Evolutionary conservation across 495 filamentous ascomycete genomes (phyloP), one percentile per base, ranked within the genome.

Genomic region (Penicillium goetzii): DNA sequence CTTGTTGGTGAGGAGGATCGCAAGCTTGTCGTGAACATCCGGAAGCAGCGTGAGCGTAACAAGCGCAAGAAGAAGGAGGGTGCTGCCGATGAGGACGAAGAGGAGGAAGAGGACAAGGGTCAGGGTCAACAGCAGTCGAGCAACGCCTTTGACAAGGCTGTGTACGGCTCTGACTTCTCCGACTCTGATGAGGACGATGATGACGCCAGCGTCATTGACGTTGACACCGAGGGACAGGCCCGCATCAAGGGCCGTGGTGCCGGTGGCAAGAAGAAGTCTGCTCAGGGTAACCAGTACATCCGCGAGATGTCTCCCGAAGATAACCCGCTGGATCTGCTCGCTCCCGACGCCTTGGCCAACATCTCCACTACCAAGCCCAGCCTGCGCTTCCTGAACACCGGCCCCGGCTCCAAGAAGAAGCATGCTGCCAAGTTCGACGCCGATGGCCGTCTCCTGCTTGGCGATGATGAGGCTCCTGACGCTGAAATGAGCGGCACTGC

Each of bases 271-370:
- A 82, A 74, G 54, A 78, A 70, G 36, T 72, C 70, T 25, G 81
- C 82, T 57, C 84, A 86, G 58, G 81, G 83, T 49, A 84, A 84
- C 51, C 86, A 88, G 50, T 98, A 95, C 77, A 98, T 98, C 72
- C 84, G 94, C 65, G 96, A 98, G 79, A 88, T 92, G 62, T 80
- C 78, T 6, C 78, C 78, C 12, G 90, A 93, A 60, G 89, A 96
- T 69, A 94, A 97, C 74, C 95, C 95, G 1, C 86, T 99, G 33
- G 95, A 99, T 80, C 83, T 99, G 26, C 85, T 99, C 14, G 94
- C 92, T 65, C 88, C 90, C 45, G 88, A 88, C 70, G 92, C 95
- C 12, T 83, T 99, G 19, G 94, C 92, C 26, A 92, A 93, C 71
- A 98, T 99, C 68, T 97, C 95, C 15, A 90, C 90, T 5, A 96